These are phyloP conservation scores for Martensiomyces pterosporus DNA, from an alignment of 192 early-diverging fungal species.

Conservation along the genomic window DNA sequence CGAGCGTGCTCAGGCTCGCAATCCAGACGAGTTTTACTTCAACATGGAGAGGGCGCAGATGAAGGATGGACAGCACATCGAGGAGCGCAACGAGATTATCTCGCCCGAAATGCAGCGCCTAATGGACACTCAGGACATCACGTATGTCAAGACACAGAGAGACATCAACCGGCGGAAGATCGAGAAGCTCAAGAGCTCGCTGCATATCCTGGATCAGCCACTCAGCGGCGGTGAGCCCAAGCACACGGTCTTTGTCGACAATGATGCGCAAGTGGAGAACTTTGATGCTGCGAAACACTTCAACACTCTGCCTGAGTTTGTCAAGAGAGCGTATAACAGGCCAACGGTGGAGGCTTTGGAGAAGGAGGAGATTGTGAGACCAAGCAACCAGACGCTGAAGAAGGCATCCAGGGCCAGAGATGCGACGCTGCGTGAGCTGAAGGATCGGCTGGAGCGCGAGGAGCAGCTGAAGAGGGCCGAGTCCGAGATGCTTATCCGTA, in stretches of 20 bases:
- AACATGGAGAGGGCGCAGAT: slow-evolving; percentile 88
- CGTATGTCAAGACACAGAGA: slow-evolving; percentile 79
- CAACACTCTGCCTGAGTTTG: slow-evolving; percentile 73
- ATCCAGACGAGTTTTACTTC: slow-evolving; percentile 99
- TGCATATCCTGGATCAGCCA: slow-evolving; percentile 64
- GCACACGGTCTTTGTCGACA: slow-evolving; percentile 79
- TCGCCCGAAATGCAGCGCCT: slow-evolving; percentile 73
- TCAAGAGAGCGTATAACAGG: slow-evolving; percentile 77
- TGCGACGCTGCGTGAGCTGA: slow-evolving; percentile 60
- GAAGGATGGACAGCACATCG: slow-evolving; percentile 78
- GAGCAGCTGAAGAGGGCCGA: slow-evolving; percentile 65
- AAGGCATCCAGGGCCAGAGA: slow-evolving; percentile 42
- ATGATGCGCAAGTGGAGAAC: slow-evolving; percentile 57
- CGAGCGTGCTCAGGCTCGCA: slow-evolving; percentile 80
- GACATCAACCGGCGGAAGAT: slow-evolving; percentile 66
- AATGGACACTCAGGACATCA: slow-evolving; percentile 90
- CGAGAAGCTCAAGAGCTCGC: slow-evolving; percentile 62
- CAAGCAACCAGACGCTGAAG: slow-evolving; percentile 11
- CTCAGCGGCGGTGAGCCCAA: slow-evolving; percentile 38
- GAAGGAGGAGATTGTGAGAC: slow-evolving; percentile 29
- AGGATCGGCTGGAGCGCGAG: slow-evolving; percentile 72
- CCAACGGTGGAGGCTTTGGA: slow-evolving; percentile 60
- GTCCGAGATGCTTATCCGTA: slow-evolving; percentile 75
- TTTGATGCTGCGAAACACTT: slow-evolving; percentile 84
- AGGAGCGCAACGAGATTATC: slow-evolving; percentile 67